Evolutionary conservation across 1,139 yeast genomes (phyloP), one percentile per base, ranked within the genome.

Genomic region (Magnusiomyces paraingens): DNA sequence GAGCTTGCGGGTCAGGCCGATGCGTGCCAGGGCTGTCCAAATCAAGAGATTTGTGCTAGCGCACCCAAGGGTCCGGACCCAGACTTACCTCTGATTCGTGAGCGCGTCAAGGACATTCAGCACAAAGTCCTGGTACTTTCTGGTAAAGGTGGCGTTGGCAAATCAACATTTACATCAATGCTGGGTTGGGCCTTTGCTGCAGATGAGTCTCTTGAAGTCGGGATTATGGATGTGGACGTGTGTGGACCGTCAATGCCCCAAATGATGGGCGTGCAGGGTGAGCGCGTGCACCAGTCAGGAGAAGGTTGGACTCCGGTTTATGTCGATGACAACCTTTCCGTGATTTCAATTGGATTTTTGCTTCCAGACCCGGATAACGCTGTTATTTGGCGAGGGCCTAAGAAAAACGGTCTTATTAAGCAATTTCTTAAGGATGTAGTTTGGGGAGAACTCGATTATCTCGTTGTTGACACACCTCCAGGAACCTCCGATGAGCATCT

Each of bases 131-230:
- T 93, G 43, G 95, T 94, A 0, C 74, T 93, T 3, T 87, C 96
- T 1, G 99, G 99, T 12, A 93, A 93, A 71, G 99, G 99, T 17
- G 99, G 99, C 15, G 99, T 93, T 1, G 99, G 99, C 0, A 93
- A 93, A 68, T 88, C 96, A 1, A 94, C 99, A 0, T 91, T 93
- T 67, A 87, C 98, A 0, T 82, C 96, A 11, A 87, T 93, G 95
- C 76, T 93, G 21, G 82, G 95, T 15, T 93, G 98, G 96, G 97
- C 97, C 0, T 72, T 93, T 45, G 95, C 98, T 1, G 86, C 94
- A 0, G 96, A 91, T 67, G 88, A 84, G 57, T 86, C 83, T 50
- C 53, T 62, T n/a, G 97, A 93, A 67, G 86, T 93, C 10, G 99
- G 98, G 1, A 93, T 96, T 44, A 87, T 93, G 94, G 99, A 94